Base-by-base conservation (phyloP, 2,329 filamentous ascomycete genomes). In the Mycosphaerella sp. region DNA sequence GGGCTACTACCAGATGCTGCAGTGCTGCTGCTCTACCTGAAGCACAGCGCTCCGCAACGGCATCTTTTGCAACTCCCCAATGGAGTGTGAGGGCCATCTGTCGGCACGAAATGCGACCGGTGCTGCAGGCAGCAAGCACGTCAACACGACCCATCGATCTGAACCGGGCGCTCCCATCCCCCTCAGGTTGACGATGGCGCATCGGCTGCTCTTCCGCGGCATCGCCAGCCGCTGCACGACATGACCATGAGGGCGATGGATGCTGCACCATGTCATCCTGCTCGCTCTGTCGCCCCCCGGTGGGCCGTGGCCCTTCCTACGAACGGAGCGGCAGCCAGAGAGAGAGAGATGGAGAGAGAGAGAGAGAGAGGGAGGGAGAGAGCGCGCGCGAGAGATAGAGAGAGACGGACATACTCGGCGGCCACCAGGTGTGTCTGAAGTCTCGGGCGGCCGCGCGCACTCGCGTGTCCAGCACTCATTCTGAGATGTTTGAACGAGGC, bases 351-450 rank as follows among this genome's bases (percentile, higher is more conserved):
- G 14, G 14, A 17, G 14, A 17, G 14, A 17, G 14, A 1, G 14
- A 17, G 14, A 17, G 14, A 1, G 14, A 17, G 14, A 17, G 14
- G 1, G 14, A 1, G 14, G 1, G 14, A 17, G 14, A 17, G 14
- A 17, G 14, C 1, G 14, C 14, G 14, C 14, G 14, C 14, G 14
- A 1, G 14, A 17, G 14, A 17, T 17, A 17, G 14, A 17, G 14
- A 17, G 29, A 14, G 21, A 44, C 54, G 54, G 54, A 56, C 44
- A 46, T 56, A 31, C 54, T 56, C 54, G 54, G 54, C 21, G 38
- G 51, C 41, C 43, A 31, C 52, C 6, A 21, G 12, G 14, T 17
- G 26, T 31, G 32, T 52, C 29, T 36, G 43, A 32, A 55, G 29
- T 5, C 38, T 40, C 48, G 32, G 41, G 48, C 53, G 38, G 44